Conservation (phyloP, 2,329 filamentous ascomycete species). For the Ceratocystis huliohia region DNA sequence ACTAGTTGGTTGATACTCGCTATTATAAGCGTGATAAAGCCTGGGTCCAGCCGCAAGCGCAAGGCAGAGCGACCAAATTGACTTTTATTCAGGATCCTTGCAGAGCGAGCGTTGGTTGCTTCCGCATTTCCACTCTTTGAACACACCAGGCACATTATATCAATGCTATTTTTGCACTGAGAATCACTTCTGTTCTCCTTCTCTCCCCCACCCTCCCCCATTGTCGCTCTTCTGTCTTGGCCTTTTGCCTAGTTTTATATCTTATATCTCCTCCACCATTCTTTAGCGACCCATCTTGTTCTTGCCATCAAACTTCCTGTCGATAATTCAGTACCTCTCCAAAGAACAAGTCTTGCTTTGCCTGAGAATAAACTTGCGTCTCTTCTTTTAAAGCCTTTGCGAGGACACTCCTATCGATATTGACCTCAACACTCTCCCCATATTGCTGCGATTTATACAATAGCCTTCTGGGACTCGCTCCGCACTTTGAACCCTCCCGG, state of each 20-base stretch:
- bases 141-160: background rate
- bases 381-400: background rate
- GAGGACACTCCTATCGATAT: background rate
- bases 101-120: background rate
- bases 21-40: constrained; percentile 2
- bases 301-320: background rate
- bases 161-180: background rate
- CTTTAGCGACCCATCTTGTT: background rate
- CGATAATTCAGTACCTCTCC: background rate
- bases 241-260: background rate
- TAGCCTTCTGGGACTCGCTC: background rate
- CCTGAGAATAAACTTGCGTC: background rate
- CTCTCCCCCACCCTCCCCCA: background rate
- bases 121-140: background rate
- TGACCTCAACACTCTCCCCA: background rate
- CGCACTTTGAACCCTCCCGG: background rate
- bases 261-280: background rate
- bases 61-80: constrained; percentile 14
- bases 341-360: background rate
- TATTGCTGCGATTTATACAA: background rate
- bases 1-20: too few species aligned
- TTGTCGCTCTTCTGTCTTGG: background rate
- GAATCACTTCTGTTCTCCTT: background rate
- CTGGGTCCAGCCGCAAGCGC: constrained; percentile 13
- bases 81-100: background rate